These are phyloP conservation scores for Litsea cubeba DNA, from an alignment of 164 flowering plant species.

Conservation along the genomic window DNA sequence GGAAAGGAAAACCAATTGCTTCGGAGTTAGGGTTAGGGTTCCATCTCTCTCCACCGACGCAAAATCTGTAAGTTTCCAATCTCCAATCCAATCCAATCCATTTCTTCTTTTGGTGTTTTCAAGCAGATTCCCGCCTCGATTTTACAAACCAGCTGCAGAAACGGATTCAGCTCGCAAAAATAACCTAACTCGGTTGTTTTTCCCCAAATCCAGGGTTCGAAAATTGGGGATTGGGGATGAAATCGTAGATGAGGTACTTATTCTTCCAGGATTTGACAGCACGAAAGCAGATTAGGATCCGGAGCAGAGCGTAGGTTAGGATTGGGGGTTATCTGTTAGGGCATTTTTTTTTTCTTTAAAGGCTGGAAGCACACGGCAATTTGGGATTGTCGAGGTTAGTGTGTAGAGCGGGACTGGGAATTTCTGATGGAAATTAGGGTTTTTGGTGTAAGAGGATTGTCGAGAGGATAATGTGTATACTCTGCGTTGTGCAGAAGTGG, in stretches of 20 bases:
- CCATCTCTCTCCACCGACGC: background rate
- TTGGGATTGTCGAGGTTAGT: background rate
- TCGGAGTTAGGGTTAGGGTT: background rate
- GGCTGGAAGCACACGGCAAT: background rate
- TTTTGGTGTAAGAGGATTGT: background rate
- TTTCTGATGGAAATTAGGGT: background rate
- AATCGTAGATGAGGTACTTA: background rate
- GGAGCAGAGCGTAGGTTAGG: conserved; percentile 18
- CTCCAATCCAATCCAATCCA: too few relatives aligned
- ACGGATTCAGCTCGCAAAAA: background rate
- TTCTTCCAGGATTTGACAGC: background rate
- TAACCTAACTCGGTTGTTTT: background rate
- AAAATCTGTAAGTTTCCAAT: background rate
- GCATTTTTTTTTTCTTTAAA: background rate
- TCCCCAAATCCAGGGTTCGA: background rate
- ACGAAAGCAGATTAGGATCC: conserved; percentile 8
- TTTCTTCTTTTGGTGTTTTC: background rate
- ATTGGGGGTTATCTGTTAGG: background rate
- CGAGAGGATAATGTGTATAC: conserved; percentile 86
- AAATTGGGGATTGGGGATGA: background rate
- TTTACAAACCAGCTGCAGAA: background rate
- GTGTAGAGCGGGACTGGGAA: background rate
- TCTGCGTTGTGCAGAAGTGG: conserved; percentile 95
- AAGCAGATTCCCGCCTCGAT: background rate
- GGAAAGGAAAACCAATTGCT: background rate